Percentiles rank a stretch among this genome's conserved stretches.
phyloP scores from a whole-genome alignment of 768 basidiomycete genomes.

The Mycena chlorophos region DNA sequence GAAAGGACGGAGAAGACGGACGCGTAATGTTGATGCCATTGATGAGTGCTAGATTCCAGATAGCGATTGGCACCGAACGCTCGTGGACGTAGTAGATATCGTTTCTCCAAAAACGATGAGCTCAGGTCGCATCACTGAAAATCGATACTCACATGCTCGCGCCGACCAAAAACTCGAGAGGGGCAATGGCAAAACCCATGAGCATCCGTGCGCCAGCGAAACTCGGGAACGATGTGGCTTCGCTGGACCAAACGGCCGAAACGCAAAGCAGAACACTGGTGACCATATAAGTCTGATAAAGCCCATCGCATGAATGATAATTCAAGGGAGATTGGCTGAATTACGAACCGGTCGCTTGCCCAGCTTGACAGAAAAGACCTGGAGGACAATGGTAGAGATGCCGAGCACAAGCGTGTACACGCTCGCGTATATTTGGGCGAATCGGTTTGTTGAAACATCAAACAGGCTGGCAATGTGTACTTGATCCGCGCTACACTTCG shows the following conservation, averaged over 20 bases:
- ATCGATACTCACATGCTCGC: conserved; percentile 11
- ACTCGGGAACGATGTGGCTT: conserved; percentile 5
- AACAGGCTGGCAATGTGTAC: background rate
- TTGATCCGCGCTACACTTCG: background rate
- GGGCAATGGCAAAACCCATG: conserved; percentile 15
- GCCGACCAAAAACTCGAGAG: conserved; percentile 15
- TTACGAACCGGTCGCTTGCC: conserved; percentile 9
- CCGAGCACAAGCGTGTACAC: conserved; percentile 12
- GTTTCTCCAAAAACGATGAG: background rate
- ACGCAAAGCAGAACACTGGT: conserved; percentile 13
- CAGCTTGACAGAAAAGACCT: conserved; percentile 11
- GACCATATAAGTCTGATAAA: conserved; percentile 9
- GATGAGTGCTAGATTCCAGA: conserved; percentile 14
- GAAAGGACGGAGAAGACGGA: background rate
- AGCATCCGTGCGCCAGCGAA: conserved; percentile 9
- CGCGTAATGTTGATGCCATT: conserved; percentile 1
- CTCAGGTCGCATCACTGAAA: background rate
- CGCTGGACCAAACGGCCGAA: conserved; percentile 14
- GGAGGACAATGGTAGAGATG: conserved; percentile 5
- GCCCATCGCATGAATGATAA: background rate
- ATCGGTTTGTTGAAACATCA: background rate
- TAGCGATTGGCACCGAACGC: conserved; percentile 7
- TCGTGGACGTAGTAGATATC: conserved; percentile 15
- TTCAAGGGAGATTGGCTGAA: background rate
- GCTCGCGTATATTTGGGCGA: conserved; percentile 2